Percentiles rank a stretch among this genome's conserved stretches.
Evolutionary conservation across 257 asterid genomes (phyloP).

Genomic region (Nicotiana tabacum): DNA sequence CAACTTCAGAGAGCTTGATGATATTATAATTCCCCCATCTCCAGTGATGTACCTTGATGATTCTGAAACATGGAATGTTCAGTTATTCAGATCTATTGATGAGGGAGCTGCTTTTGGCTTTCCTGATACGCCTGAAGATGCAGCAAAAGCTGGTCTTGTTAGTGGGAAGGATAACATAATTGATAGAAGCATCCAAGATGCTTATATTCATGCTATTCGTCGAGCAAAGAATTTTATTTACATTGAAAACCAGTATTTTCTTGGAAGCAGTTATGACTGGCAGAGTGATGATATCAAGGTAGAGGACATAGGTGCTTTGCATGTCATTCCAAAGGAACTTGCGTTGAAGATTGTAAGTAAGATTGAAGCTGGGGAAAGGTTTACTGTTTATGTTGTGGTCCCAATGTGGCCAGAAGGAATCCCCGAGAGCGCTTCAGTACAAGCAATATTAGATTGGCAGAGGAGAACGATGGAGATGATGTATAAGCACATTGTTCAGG

Average conservation of each 20-base stretch:
- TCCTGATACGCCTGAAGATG: slow-evolving; percentile 78
- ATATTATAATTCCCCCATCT: slow-evolving; percentile 59
- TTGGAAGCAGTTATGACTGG: slow-evolving; percentile 77
- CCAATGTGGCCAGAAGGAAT: slow-evolving; percentile 98
- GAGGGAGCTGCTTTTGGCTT: slow-evolving; percentile 95
- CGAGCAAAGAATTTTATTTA: slow-evolving; percentile 73
- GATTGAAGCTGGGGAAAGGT: slow-evolving; percentile 82
- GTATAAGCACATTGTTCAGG: slow-evolving; percentile 62
- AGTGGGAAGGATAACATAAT: slow-evolving; percentile 85
- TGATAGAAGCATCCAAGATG: slow-evolving; percentile 83
- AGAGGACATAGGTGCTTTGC: slow-evolving; percentile 71
- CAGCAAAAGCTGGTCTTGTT: slow-evolving; percentile 74
- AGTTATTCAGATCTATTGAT: slow-evolving; percentile 71
- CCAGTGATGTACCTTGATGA: slow-evolving; percentile 71
- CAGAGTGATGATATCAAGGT: slow-evolving; percentile 45
- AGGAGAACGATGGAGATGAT: slow-evolving; percentile 83
- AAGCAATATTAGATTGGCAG: slow-evolving; percentile 90
- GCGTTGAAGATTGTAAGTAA: slow-evolving; percentile 66
- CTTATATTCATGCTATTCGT: slow-evolving; percentile 82
- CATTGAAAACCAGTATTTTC: slow-evolving; percentile 78
- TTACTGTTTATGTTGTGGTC: slow-evolving; percentile 59
- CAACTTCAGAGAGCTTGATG: slow-evolving; percentile 59
- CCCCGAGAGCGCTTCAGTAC: slow-evolving; percentile 84
- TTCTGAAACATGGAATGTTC: slow-evolving; percentile 74
- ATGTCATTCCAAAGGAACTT: slow-evolving; percentile 75